Base-by-base conservation (phyloP, 495 filamentous ascomycete genomes). In the Penicillium coffeae region DNA sequence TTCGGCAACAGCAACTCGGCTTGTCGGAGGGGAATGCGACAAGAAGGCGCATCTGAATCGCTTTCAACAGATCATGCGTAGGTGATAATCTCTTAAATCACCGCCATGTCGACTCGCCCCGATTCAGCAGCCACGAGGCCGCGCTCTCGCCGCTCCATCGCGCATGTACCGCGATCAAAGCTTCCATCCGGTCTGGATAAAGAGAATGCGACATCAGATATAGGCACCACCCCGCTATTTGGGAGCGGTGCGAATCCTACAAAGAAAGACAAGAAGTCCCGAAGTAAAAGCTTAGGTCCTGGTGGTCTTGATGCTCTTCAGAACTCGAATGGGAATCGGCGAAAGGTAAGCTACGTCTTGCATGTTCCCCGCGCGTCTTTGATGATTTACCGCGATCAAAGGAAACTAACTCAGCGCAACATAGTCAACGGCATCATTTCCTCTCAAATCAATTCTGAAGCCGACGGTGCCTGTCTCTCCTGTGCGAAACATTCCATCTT, bases 221-320 rank as follows among this genome's bases (percentile, higher is more conserved):
- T 84, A 36, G 68, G 64, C 41, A 61, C 72, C 21, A 52, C 74
- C 8, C 57, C 54, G 22, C 54, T 64, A 10, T 53, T 61, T 7
- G 51, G 19, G 21, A 38, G 35, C 19, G 66, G 63, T 52, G 69
- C 65, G 45, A 74, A 60, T 55, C 20, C 48, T 19, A 64, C 60
- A 50, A 54, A 66, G 8, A 75, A 73, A 40, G 68, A 75, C 13
- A 89, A 85, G 67, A 95, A 94, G 68, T 88, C 84, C 27, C 81
- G 93, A 42, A 96, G 93, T 65, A 96, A 96, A 69, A 96, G 90
- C 63, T 81, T 98, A 51, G 93, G 93, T 1, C 92, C 92, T 18
- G 93, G 90, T 16, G 89, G 92, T 42, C 69, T 96, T 25, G 90
- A 90, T 72, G 82, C 82, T 43, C 74, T 95, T 35, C 88, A 89